phyloP scores from a whole-genome alignment of 345 rosid species.

The Citrus maxima region DNA sequence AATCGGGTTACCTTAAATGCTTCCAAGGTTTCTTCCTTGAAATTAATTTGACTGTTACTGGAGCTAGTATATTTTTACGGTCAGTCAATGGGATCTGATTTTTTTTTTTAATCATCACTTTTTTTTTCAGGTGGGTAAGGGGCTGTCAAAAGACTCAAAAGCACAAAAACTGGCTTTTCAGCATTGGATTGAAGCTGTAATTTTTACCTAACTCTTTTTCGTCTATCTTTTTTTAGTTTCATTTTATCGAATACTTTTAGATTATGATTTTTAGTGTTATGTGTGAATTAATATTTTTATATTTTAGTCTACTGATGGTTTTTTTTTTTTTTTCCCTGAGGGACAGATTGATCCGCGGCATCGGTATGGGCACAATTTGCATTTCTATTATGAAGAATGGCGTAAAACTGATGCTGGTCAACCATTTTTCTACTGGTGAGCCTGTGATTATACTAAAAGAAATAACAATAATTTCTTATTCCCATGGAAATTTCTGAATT shows the following conservation, averaged over 20 bases:
- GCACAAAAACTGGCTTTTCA: conserved; percentile 88
- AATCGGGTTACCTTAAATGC: conserved; percentile 68
- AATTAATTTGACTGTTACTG: background rate
- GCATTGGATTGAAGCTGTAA: conserved; percentile 86
- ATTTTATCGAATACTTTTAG: background rate
- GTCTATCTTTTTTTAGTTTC: no score
- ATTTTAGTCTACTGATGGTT: background rate
- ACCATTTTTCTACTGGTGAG: conserved; percentile 91
- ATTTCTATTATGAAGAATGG: conserved; percentile 79
- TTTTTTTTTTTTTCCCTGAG: no score
- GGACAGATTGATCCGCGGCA: conserved; percentile 90
- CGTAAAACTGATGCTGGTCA: conserved; percentile 66
- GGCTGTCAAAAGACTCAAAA: conserved; percentile 56
- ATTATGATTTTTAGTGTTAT: background rate
- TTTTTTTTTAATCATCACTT: background rate
- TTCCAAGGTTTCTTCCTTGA: conserved; percentile 52
- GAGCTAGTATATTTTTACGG: background rate
- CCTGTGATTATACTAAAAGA: background rate
- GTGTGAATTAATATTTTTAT: background rate
- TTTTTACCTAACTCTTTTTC: no score
- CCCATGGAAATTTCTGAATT: background rate
- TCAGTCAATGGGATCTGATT: background rate
- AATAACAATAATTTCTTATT: background rate
- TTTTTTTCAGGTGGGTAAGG: conserved; percentile 65
- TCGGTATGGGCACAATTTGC: conserved; percentile 81